Evolutionary conservation across 768 basidiomycete genomes (phyloP), one percentile per base, ranked within the genome.

Genomic region (Phlegmacium glaucopus): DNA sequence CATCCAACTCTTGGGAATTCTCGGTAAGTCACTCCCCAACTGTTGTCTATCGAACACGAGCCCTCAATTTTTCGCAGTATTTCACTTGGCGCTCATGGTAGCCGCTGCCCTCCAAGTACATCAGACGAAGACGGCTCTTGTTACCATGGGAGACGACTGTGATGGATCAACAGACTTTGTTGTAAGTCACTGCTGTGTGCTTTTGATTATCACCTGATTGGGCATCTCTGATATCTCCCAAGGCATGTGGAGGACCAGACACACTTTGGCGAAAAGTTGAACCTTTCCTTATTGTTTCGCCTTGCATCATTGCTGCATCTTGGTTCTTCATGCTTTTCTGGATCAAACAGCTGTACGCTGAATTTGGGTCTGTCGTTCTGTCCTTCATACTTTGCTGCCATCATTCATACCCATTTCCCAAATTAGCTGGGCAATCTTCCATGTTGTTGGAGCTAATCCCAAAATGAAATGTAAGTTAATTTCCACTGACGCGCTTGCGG

Each of bases 351-450:
- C 76, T 93, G 4, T 93, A 84, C 55, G 75, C 69, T 38, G 90
- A 93, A 66, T 93, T 93, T 60, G 90, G 90, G 90, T 90, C 62
- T 45, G 83, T 57, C 13, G n/a, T 13, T 43, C 52, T 34, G 54
- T 49, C 38, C 36, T 32, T 35, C 11, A 22, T 22, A 4, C 30
- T 44, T 11, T 47, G n/a, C 10, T 29, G 13, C 8, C 9, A 15
- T 29, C 22, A 22, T 37, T 22, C n/a, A 18, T 47, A n/a, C 50
- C 61, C 15, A 47, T 49, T 27, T 44, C 12, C 16, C 39, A 13
- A 36, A 18, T 11, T 52, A 91, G 90, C 37, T 93, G 90, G 91
- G 89, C 87, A 34, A 87, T 93, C 59, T 93, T 93, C 72, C 90
- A 91, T 59, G 82, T 88, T 29, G 89, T 92, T 16, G 90, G 89